A percentile compares a stretch with the other conserved stretches of the same genome.
Evolutionary conservation across 345 rosid genomes (phyloP).

Genomic region (Gossypium turneri): DNA sequence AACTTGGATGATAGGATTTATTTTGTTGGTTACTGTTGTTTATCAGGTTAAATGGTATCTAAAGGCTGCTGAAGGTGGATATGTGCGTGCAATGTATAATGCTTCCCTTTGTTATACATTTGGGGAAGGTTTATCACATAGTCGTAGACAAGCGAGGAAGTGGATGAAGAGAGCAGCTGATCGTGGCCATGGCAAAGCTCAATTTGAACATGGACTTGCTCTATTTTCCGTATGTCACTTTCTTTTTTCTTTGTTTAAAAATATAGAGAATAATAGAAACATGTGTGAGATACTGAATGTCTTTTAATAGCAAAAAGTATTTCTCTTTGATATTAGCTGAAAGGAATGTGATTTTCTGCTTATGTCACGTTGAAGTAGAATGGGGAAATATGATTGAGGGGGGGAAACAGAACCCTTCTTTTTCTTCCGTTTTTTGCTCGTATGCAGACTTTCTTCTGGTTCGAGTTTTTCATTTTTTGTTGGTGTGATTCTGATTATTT

Average conservation of each 20-base stretch:
- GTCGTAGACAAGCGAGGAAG: constrained; percentile 51
- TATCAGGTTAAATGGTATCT: constrained; percentile 71
- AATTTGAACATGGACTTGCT: constrained; percentile 79
- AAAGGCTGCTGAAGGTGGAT: constrained; percentile 85
- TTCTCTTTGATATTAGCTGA: not conserved
- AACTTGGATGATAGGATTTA: not conserved
- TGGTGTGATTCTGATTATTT: not conserved
- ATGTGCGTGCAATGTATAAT: constrained; percentile 87
- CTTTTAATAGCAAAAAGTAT: not conserved
- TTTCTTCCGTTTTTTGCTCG: not conserved
- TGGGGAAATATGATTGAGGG: too few species aligned
- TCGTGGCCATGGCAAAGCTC: constrained; percentile 81
- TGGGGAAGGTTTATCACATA: constrained; percentile 75
- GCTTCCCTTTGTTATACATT: constrained; percentile 60
- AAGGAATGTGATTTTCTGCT: not conserved
- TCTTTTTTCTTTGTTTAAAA: not conserved
- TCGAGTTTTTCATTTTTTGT: not conserved
- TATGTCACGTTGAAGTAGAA: too few species aligned
- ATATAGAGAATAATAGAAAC: not conserved
- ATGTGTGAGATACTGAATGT: not conserved
- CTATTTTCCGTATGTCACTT: constrained; percentile 58
- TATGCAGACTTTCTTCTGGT: not conserved
- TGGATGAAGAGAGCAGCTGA: constrained; percentile 99
- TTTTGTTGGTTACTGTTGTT: not conserved
- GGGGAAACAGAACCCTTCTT: too few species aligned